These are phyloP conservation scores for Blakeslea trispora DNA, from an alignment of 371 early-diverging fungal species.

Conservation along the genomic window DNA sequence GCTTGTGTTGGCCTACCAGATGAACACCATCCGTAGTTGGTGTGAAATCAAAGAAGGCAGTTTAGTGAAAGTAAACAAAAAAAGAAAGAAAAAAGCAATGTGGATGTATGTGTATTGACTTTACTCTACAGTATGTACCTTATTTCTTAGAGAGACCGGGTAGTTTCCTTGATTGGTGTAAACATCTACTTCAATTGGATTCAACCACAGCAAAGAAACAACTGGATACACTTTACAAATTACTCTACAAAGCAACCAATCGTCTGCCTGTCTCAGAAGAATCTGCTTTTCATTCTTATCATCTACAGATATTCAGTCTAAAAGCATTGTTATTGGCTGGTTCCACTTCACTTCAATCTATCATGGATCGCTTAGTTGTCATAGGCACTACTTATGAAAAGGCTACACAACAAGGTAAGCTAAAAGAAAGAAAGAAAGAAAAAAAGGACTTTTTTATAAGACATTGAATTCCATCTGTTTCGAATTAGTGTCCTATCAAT, in stretches of 20 bases:
- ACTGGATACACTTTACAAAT: constrained; percentile 31
- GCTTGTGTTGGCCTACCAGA: constrained; percentile 42
- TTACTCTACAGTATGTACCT: constrained; percentile 32
- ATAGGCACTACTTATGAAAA: constrained; percentile 40
- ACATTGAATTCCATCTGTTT: background rate
- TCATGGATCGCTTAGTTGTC: constrained; percentile 38
- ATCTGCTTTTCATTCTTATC: constrained; percentile 15
- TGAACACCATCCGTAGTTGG: constrained; percentile 43
- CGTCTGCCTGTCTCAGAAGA: constrained; percentile 15
- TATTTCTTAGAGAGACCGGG: constrained; percentile 37
- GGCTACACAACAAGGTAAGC: constrained; percentile 25
- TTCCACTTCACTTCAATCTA: constrained; percentile 8
- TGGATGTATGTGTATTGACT: background rate
- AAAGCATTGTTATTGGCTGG: constrained; percentile 14
- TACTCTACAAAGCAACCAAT: constrained; percentile 27
- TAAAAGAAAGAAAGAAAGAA: too few relatives aligned
- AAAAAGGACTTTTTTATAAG: background rate
- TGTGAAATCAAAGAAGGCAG: constrained; percentile 33
- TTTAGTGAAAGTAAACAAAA: constrained; percentile 41
- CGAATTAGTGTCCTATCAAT: constrained; percentile 22
- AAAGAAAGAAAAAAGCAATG: too few relatives aligned
- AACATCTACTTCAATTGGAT: constrained; percentile 29
- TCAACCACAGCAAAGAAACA: constrained; percentile 29
- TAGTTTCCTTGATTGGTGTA: constrained; percentile 45
- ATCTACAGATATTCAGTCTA: constrained; percentile 24